Base-by-base conservation (phyloP, 2,329 filamentous ascomycete species). In the Colletotrichum endophyticum region DNA sequence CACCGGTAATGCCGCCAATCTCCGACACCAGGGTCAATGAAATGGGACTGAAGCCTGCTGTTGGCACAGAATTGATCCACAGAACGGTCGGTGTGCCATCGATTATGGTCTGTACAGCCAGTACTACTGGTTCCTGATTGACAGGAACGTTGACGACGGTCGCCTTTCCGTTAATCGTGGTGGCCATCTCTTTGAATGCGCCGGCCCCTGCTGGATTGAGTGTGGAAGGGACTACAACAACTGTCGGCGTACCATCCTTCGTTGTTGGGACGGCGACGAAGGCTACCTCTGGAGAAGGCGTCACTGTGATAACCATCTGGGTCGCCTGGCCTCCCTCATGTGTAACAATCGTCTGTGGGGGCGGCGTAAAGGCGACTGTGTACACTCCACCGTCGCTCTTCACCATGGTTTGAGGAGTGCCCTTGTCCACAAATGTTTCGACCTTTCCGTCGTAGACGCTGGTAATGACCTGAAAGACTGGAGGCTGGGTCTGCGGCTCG, bases 1-100 rank as follows among this genome's bases (percentile, higher is more conserved):
- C 78, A 4, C 78, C 79, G 4, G 79, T 78, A 12, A 77, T 79
- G 16, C 82, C 82, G 11, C 81, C 81, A 12, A 81, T 68, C 13
- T 74, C 77, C 49, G 80, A 80, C 3, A 79, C 78, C 15, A 82
- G 69, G 5, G 79, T 80, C 57, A 79, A 78, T 2, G 80, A 76
- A 6, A 82, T 77, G 0, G 81, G 79, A 63, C 77, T 75, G 44
- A 80, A 80, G 1, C 76, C 79, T 11, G 80, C 75, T 13, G 78
- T 75, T 2, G 78, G 80, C 4, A 79, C 79, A 1, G 79, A 70
- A 5, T 66, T 77, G 5, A 80, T 79, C n/a, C 77, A 78, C 0
- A 78, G 16, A 4, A 79, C 70, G 6, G 73, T 75, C 11, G 73
- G 56, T 2, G 68, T 78, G 13, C 77, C 80, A 16, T 78, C 76